phyloP scores from a whole-genome alignment of 192 early-diverging fungal genomes.

The Chytriomyces hyalinus region DNA sequence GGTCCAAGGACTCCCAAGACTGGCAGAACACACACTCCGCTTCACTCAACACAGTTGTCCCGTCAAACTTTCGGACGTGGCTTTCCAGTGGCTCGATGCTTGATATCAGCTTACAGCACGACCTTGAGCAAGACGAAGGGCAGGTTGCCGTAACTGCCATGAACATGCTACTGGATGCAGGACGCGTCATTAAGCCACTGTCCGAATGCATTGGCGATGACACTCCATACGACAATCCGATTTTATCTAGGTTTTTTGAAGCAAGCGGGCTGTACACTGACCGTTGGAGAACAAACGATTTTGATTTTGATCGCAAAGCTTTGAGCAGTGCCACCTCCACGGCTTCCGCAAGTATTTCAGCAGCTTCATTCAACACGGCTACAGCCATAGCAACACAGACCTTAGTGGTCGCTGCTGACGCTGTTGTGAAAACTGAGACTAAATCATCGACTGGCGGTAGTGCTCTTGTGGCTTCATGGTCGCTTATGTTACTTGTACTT shows the following conservation, averaged over 20 bases:
- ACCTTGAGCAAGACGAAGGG: background rate
- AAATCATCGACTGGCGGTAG: no score
- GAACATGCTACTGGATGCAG: background rate
- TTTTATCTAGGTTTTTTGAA: background rate
- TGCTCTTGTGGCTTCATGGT: no score
- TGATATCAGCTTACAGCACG: slow-evolving; percentile 3
- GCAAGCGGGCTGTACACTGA: no score
- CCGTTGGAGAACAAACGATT: background rate
- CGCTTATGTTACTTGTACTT: no score
- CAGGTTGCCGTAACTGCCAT: background rate
- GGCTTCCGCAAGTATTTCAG: background rate
- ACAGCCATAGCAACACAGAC: no score
- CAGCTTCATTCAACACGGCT: background rate
- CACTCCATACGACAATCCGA: slow-evolving; percentile 1
- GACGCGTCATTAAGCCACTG: background rate
- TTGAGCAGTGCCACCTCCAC: background rate
- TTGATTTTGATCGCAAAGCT: background rate
- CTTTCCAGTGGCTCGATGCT: background rate
- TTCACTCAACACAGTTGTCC: no score
- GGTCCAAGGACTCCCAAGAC: slow-evolving; percentile 40
- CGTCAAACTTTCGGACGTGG: background rate
- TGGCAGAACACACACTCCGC: background rate
- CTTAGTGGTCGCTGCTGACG: no score
- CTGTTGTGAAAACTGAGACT: no score
- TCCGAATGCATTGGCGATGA: slow-evolving; percentile 18